A percentile compares a stretch with the other conserved stretches of the same genome.
These are phyloP conservation scores for Debaryomyces tyrocola DNA, from an alignment of 805 yeast species.

Conservation along the genomic window DNA sequence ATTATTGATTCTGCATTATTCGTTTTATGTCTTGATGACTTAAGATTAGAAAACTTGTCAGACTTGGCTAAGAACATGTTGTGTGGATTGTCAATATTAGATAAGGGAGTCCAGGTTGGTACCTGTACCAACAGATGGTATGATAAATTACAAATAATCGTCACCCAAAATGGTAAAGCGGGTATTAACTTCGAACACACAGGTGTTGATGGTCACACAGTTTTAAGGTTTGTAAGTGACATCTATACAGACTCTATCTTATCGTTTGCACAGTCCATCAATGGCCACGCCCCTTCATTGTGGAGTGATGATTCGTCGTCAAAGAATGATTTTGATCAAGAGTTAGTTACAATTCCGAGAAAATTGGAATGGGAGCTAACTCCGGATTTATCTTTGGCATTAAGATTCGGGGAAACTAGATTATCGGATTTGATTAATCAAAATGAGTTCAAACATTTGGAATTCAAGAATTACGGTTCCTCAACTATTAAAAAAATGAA, in stretches of 20 bases:
- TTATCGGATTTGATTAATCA: constrained; percentile 85
- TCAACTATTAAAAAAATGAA: constrained; percentile 79
- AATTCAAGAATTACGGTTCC: constrained; percentile 72
- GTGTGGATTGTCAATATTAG: constrained; percentile 78
- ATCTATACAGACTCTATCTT: constrained; percentile 88
- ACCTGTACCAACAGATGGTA: constrained; percentile 96
- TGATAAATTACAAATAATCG: constrained; percentile 84
- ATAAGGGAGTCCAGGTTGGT: constrained; percentile 87
- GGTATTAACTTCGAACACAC: constrained; percentile 94
- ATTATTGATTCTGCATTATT: constrained; percentile 82
- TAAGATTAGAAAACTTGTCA: constrained; percentile 58
- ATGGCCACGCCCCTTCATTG: constrained; percentile 69
- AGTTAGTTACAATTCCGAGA: constrained; percentile 66
- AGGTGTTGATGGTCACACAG: constrained; percentile 95
- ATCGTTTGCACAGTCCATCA: constrained; percentile 81
- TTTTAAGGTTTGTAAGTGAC: constrained; percentile 81
- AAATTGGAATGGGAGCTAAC: constrained; percentile 88
- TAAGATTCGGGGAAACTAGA: constrained; percentile 89
- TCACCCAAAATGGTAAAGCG: constrained; percentile 86
- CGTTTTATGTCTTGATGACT: constrained; percentile 80
- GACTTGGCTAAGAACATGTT: constrained; percentile 81
- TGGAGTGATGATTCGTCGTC: constrained; percentile 49
- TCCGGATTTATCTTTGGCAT: constrained; percentile 68
- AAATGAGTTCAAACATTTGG: constrained; percentile 80
- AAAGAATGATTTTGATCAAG: constrained; percentile 22